These are phyloP conservation scores for Hypoxylon lenormandii DNA, from an alignment of 495 filamentous ascomycete genomes.

Conservation along the genomic window DNA sequence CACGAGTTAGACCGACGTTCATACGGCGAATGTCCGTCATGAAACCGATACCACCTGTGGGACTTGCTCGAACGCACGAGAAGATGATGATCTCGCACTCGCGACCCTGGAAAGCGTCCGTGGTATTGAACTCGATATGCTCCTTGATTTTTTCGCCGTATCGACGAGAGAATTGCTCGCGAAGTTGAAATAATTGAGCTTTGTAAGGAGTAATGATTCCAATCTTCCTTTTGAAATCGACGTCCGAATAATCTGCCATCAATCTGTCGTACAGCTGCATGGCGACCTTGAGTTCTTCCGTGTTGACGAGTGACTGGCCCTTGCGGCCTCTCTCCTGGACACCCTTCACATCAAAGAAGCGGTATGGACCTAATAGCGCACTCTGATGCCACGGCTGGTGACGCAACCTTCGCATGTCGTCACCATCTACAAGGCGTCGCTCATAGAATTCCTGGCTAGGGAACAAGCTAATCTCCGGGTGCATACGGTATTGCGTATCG, in stretches of 20 bases:
- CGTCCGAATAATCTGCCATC: conserved; percentile 72
- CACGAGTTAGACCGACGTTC: conserved; percentile 97
- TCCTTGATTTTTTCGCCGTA: conserved; percentile 82
- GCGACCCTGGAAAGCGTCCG: conserved; percentile 95
- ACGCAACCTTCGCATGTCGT: conserved; percentile 80
- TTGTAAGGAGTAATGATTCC: conserved; percentile 99
- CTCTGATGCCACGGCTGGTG: conserved; percentile 85
- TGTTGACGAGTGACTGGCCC: conserved; percentile 90
- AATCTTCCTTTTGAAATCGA: conserved; percentile 82
- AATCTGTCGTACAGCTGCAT: conserved; percentile 84
- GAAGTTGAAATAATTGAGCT: conserved; percentile 85
- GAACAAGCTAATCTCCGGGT: conserved; percentile 91
- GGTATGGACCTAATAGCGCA: conserved; percentile 84
- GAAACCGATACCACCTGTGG: conserved; percentile 93
- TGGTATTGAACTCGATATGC: conserved; percentile 94
- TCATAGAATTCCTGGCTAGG: conserved; percentile 94
- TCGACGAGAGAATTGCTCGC: conserved; percentile 71
- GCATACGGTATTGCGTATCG: conserved; percentile 98
- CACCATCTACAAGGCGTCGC: conserved; percentile 82
- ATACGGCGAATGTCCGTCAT: conserved; percentile 97
- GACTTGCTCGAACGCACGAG: conserved; percentile 92
- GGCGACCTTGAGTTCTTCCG: conserved; percentile 84
- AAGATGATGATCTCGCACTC: conserved; percentile 99
- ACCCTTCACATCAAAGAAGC: conserved; percentile 97
- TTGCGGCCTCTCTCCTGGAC: conserved; percentile 79